Conservation (phyloP, 352 stramenopile genomes). For the Phytophthora hibernalis region DNA sequence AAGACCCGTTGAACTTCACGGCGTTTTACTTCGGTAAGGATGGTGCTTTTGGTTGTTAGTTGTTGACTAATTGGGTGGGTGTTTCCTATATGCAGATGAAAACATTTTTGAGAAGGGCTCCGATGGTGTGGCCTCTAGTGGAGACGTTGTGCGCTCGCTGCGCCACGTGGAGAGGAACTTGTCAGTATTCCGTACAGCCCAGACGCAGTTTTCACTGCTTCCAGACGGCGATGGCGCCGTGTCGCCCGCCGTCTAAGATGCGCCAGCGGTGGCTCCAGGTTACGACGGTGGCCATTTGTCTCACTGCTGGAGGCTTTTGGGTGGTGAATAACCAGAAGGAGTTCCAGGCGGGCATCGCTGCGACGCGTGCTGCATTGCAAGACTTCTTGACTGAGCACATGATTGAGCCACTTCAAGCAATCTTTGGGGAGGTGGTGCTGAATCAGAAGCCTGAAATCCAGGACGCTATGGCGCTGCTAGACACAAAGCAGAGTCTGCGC, state of each 20-base stretch:
- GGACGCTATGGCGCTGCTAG: constrained; percentile 72
- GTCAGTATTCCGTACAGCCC: constrained; percentile 45
- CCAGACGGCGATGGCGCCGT: constrained; percentile 59
- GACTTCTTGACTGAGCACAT: constrained; percentile 87
- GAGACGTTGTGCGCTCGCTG: constrained; percentile 58
- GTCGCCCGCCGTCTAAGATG: constrained; percentile 70
- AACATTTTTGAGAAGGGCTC: constrained; percentile 32
- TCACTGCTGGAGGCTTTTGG: constrained; percentile 66
- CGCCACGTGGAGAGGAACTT: constrained; percentile 58
- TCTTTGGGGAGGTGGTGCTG: constrained; percentile 80
- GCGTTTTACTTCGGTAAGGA: constrained; percentile 58
- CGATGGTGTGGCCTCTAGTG: constrained; percentile 13
- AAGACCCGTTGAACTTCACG: constrained; percentile 54
- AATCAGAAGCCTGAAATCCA: constrained; percentile 89
- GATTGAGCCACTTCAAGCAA: constrained; percentile 80
- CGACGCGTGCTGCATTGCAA: constrained; percentile 47
- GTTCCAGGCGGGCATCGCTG: constrained; percentile 58
- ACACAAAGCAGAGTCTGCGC: constrained; percentile 83
- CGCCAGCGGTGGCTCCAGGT: constrained; percentile 80
- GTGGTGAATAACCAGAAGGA: constrained; percentile 71
- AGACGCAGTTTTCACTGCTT: constrained; percentile 69
- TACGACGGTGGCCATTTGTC: constrained; percentile 57
- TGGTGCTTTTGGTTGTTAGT: neutral
- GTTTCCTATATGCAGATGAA: constrained; percentile 23
- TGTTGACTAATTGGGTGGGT: constrained; percentile 5